Evolutionary conservation across 306 rosid genomes (phyloP), one percentile per base, ranked within the genome.

Genomic region (Dicorynia guianensis): DNA sequence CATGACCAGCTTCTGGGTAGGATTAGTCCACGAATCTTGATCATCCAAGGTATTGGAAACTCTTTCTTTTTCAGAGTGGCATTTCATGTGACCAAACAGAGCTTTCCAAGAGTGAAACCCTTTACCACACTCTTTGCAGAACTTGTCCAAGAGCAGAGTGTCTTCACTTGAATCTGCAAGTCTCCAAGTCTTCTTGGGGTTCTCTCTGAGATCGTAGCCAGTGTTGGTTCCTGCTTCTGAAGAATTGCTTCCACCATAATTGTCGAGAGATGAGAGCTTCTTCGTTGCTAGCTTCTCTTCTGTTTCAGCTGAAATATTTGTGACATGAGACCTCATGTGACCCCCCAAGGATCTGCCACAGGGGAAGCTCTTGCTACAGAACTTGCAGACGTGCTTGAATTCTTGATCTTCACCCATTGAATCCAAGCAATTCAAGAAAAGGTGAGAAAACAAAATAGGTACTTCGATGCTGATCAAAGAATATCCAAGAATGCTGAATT

Each of bases 331-430:
- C 89, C 88, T 89, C 89, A 89, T 83, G 73, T 89, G 95, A 12
- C 92, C 92, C n/a, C 95, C 95, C 76, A 89, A 73, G 9, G 95
- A 87, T 89, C 90, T 85, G 0, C 90, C 95, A 63, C 86, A 85
- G 33, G 84, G 83, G 54, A 89, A 89, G 14, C 78, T 81, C 86
- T 78, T 89, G 72, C 72, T 50, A 76, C 95, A 89, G 77, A 81
- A 79, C 80, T 85, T 89, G 76, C 94, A 89, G 9, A 66, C 75
- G 42, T 87, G 82, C 80, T 82, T 81, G 15, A 76, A 64, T 42
- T 61, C 76, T 69, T 48, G 72, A 67, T 68, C 76, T 74, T 71
- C 89, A 43, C 83, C 88, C 88, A 85, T 89, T 66, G 66, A 43
- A 48, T 44, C 47, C 44, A 4, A 43, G 35, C 5, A 78, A 58